Base-by-base conservation (phyloP, 139 green algal species). In the Chlorella sp. region DNA sequence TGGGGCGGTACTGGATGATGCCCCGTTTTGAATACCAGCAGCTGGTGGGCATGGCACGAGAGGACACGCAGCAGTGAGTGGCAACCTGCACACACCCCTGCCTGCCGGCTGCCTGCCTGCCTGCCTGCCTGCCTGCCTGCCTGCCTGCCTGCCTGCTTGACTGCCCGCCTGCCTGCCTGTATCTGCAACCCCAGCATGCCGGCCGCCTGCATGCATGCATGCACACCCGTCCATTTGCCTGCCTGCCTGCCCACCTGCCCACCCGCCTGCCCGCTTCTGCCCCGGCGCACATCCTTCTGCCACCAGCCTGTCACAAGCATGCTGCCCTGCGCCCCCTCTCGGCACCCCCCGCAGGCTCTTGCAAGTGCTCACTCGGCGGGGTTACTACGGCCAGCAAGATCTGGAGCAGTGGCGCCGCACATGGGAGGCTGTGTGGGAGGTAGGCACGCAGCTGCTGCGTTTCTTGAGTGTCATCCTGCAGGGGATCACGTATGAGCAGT, bases 1-100 rank as follows among this genome's bases (percentile, higher is more conserved):
- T 85, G 42, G 79, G 79, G 14, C 79, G 79, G 42, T 85, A 85
- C 79, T 85, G 79, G 79, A 85, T 68, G 42, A 85, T 85, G 48
- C 64, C 79, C 1, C 79, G 79, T 14, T 16, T 24, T 48, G 79
- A 85, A 42, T 85, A 85, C 48, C 3, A 66, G 79, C 79, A 85
- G 30, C 79, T 85, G 12, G 79, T 85, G 14, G 53, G 1, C 30
- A 48, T 85, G 79, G 79, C 79, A 4, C 42, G 53, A 15, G 42
- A 48, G 42, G 64, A 85, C 48, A 64, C 79, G 28, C 32, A 30
- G 79, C 42, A 85, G 79, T 85, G 78, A 84, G 78, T 37, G 21
- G 11, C 22, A 3, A 28, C 64, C 64, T 71, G 22, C 64, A 2
- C 7, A 4, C 64, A 71, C 64, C 11, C 24, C 21, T 28, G 64